Conservation (phyloP, 345 rosid species). For the Nephelium lappaceum region DNA sequence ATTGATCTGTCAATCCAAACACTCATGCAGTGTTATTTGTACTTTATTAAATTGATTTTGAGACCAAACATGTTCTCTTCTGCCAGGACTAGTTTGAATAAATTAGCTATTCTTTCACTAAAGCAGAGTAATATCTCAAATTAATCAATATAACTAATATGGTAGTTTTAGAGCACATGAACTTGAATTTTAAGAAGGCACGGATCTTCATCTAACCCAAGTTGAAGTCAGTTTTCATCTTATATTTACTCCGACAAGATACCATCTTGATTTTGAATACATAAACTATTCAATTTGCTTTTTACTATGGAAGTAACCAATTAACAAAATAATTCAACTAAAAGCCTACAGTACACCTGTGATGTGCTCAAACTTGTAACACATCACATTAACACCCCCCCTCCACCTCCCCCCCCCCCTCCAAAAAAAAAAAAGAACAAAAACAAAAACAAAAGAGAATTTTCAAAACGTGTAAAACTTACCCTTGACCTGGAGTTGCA, state of each 20-base stretch:
- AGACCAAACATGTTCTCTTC: not conserved
- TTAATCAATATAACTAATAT: too few relatives aligned
- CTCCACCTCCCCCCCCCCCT: too few relatives aligned
- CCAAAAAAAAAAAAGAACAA: too few relatives aligned
- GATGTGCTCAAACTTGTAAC: not conserved
- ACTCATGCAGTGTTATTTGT: not conserved
- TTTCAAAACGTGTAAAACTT: conserved; percentile 3
- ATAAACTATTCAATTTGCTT: not conserved
- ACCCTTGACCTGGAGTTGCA: conserved; percentile 24
- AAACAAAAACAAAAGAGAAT: not conserved
- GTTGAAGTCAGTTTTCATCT: too few relatives aligned
- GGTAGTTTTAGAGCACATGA: not conserved
- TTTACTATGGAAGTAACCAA: not conserved
- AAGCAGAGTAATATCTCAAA: too few relatives aligned
- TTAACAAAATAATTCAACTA: not conserved
- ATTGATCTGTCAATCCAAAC: not conserved
- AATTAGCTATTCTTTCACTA: not conserved
- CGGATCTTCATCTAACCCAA: too few relatives aligned
- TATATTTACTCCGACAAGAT: too few relatives aligned
- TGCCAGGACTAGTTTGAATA: not conserved
- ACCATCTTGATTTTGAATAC: not conserved
- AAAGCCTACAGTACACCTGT: not conserved
- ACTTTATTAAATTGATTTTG: not conserved
- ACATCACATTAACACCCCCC: too few relatives aligned
- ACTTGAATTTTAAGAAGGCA: too few relatives aligned